Conservation (phyloP, 163 green algal genomes). For the Prototheca stagnorum region DNA sequence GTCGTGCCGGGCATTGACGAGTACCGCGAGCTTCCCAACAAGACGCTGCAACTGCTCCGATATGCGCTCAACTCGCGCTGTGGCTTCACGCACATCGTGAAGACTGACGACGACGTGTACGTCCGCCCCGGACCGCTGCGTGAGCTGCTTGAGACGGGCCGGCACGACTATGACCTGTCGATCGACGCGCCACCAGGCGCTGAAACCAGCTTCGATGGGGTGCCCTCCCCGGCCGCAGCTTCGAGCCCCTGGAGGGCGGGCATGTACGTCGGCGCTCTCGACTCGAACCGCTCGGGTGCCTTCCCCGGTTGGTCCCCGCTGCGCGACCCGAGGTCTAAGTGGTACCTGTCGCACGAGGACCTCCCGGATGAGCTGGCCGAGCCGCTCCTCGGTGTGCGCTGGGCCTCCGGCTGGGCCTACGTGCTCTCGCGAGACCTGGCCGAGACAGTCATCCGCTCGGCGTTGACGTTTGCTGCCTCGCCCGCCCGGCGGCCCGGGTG, state of each 20-base stretch:
- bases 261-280: constrained; percentile 23
- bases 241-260: constrained; percentile 15
- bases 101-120: constrained; percentile 31
- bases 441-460: constrained; percentile 4
- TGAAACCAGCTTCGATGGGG: background rate
- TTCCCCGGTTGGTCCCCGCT: constrained; percentile 14
- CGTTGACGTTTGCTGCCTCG: constrained; percentile 1
- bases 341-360: constrained; percentile 13
- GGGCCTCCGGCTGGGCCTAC: constrained; percentile 22
- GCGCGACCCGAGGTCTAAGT: constrained; percentile 11
- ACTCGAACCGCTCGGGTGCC: constrained; percentile 3
- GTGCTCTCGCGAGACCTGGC: constrained; percentile 17
- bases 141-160: constrained; percentile 4
- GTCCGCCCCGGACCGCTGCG: constrained; percentile 11
- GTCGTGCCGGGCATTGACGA: constrained; percentile 15
- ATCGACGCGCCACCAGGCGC: background rate
- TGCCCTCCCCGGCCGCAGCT: no score
- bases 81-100: constrained; percentile 24
- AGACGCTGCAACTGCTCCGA: constrained; percentile 21
- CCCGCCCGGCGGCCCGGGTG: constrained; percentile 3
- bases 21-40: constrained; percentile 20
- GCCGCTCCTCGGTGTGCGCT: constrained; percentile 9
- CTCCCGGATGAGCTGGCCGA: constrained; percentile 5
- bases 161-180: background rate
- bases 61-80: constrained; percentile 14